Conservation (phyloP, 257 asterid species). For the Cinchona pubescens region DNA sequence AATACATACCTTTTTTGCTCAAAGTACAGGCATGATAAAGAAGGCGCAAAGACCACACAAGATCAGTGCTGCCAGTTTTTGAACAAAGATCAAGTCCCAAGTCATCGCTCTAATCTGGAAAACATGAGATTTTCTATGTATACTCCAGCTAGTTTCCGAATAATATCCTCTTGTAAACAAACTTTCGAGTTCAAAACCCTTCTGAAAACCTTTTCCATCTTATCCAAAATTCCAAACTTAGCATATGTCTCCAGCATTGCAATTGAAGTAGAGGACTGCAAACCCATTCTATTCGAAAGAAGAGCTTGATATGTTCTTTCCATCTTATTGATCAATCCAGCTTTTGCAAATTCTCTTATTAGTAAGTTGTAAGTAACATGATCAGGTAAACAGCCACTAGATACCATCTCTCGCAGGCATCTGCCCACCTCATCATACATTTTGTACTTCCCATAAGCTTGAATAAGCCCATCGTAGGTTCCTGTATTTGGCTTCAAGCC, state of each 20-base stretch:
- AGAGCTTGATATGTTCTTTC: conserved; percentile 28
- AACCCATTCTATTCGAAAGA: conserved; percentile 15
- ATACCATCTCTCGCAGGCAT: conserved; percentile 28
- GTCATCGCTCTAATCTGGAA: conserved; percentile 33
- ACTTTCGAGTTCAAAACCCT: conserved; percentile 18
- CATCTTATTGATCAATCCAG: conserved; percentile 34
- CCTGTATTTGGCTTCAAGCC: conserved; percentile 26
- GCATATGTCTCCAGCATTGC: conserved; percentile 32
- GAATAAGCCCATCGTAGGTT: conserved; percentile 31
- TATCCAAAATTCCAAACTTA: conserved; percentile 29
- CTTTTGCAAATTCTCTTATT: conserved; percentile 28
- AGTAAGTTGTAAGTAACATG: conserved; percentile 30
- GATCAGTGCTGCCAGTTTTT: conserved; percentile 26
- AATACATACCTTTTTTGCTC: conserved; percentile 31
- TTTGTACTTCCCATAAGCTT: conserved; percentile 26
- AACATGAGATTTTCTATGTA: conserved; percentile 31
- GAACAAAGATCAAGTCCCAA: conserved; percentile 26
- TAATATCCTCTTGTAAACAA: conserved; percentile 25
- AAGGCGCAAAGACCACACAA: conserved; percentile 33
- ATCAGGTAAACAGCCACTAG: conserved; percentile 27
- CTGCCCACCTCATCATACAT: conserved; percentile 33
- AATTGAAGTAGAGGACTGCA: conserved; percentile 27
- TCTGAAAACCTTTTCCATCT: conserved; percentile 28
- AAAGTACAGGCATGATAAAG: conserved; percentile 32
- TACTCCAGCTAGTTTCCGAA: conserved; percentile 26